A percentile compares a stretch with the other conserved stretches of the same genome.
phyloP scores from a whole-genome alignment of 331 rosid species.

The Acacia concinna region DNA sequence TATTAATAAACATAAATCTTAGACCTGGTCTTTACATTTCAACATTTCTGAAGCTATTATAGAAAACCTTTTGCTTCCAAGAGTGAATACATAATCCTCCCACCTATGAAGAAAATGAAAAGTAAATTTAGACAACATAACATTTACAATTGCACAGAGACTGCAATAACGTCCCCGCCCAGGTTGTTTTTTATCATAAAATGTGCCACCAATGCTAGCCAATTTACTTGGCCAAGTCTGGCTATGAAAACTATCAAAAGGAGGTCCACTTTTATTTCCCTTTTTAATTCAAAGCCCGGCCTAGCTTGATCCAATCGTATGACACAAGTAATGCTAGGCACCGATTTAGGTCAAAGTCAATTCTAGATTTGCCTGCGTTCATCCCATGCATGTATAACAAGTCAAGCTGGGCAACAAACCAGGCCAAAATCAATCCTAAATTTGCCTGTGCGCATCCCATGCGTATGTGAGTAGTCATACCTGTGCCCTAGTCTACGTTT shows the following conservation, averaged over 20 bases:
- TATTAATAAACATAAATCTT: not conserved
- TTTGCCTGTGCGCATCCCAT: not conserved
- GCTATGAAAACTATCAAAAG: not conserved
- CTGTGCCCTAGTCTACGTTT: not conserved
- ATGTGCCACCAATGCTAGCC: not conserved
- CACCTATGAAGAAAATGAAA: not conserved
- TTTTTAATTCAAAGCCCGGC: not conserved
- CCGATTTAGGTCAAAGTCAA: not conserved
- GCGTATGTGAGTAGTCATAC: not conserved
- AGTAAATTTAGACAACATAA: slow-evolving; percentile 7
- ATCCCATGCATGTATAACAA: not conserved
- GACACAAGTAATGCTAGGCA: not conserved
- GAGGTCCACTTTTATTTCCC: not conserved
- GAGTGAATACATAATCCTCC: slow-evolving; percentile 23
- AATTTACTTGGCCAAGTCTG: not conserved
- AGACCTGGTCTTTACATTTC: not conserved
- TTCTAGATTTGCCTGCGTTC: not conserved
- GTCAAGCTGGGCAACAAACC: not conserved
- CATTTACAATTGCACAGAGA: slow-evolving; percentile 9
- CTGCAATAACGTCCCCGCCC: not conserved
- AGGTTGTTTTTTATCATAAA: not conserved
- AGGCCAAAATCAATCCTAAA: not conserved
- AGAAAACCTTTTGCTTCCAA: slow-evolving; percentile 22
- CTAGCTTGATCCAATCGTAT: not conserved
- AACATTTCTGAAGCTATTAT: slow-evolving; percentile 6